Evolutionary conservation across 164 flowering plant species (phyloP).

Genomic region (Litsea cubeba): DNA sequence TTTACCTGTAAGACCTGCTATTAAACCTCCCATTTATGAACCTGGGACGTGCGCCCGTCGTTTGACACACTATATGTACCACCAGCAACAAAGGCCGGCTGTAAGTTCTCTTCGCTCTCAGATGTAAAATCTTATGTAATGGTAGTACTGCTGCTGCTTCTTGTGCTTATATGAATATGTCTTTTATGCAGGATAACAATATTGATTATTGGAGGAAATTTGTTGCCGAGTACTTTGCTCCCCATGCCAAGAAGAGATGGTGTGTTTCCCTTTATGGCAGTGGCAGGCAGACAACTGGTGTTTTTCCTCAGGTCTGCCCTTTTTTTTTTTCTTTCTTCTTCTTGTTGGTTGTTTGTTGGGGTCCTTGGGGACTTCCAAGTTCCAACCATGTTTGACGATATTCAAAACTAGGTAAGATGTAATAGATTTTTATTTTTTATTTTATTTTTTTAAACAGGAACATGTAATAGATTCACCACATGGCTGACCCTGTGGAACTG

Average conservation of each 20-base stretch:
- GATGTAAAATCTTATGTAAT: background rate
- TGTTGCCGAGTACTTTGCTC: conserved; percentile 90
- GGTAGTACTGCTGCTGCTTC: background rate
- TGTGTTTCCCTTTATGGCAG: conserved; percentile 97
- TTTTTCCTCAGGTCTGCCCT: conserved; percentile 81
- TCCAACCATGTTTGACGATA: background rate
- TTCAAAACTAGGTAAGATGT: background rate
- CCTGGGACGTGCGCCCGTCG: conserved; percentile 92
- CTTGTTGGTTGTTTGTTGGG: background rate
- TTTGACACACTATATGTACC: conserved; percentile 82
- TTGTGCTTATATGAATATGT: conserved; percentile 3
- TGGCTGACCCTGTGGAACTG: too few relatives aligned
- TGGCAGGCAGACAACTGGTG: conserved; percentile 95
- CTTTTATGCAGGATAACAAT: conserved; percentile 69
- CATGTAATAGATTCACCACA: too few relatives aligned
- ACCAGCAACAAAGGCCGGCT: conserved; percentile 87
- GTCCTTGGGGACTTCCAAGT: too few relatives aligned
- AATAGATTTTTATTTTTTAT: too few relatives aligned
- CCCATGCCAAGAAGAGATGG: conserved; percentile 98
- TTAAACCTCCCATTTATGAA: conserved; percentile 56
- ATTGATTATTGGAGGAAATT: conserved; percentile 99
- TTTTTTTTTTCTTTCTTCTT: background rate
- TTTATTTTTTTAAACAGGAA: too few relatives aligned
- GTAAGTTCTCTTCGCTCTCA: conserved; percentile 32
- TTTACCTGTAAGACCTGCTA: conserved; percentile 56